Evolutionary conservation across 805 yeast species (phyloP), one percentile per base, ranked within the genome.

Genomic region (Alloascoidea hylecoeti): DNA sequence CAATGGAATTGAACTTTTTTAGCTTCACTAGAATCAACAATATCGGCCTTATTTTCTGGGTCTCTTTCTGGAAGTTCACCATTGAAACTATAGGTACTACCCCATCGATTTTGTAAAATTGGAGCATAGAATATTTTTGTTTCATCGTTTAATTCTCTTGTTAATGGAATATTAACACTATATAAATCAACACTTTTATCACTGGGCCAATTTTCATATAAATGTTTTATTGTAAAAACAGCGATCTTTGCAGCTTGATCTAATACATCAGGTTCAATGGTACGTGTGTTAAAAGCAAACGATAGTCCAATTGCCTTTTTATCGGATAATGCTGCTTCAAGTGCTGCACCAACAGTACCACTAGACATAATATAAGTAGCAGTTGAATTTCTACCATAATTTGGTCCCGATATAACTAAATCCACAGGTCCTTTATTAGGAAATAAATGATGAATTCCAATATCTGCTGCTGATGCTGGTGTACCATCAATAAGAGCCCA

Each of bases 271-370:
- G 64, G 60, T 41, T 69, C 65, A n/a, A 77, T 76, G 15, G 61
- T 55, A 35, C 68, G 58, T 17, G 62, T 55, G 30, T 68, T 64
- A 51, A 79, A 92, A n/a, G 94, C 92, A 65, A 75, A 89, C 28
- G 94, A 81, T 23, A 92, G 49, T 2, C 95, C 96, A 44, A 92
- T 67, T 3, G 95, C 63, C 46, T 66, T 76, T 13, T 58, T 60
- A 18, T 75, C 72, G 15, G 67, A 53, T 33, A 88, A 71, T 2
- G 80, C 82, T 1, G 88, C 94, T 59, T 92, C 98, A 85, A 88
- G 72, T 1, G 96, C 92, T 3, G 95, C 97, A 17, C 98, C 98
- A 14, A 92, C 78, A 2, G 98, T 92, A 12, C 98, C 98, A 47
- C 94, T 78, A 3, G 96, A 75, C 49, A 92, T 68, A 39, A 86